These are phyloP conservation scores for Dactylonectria estremocensis DNA, from an alignment of 2,329 filamentous ascomycete species.

Conservation along the genomic window DNA sequence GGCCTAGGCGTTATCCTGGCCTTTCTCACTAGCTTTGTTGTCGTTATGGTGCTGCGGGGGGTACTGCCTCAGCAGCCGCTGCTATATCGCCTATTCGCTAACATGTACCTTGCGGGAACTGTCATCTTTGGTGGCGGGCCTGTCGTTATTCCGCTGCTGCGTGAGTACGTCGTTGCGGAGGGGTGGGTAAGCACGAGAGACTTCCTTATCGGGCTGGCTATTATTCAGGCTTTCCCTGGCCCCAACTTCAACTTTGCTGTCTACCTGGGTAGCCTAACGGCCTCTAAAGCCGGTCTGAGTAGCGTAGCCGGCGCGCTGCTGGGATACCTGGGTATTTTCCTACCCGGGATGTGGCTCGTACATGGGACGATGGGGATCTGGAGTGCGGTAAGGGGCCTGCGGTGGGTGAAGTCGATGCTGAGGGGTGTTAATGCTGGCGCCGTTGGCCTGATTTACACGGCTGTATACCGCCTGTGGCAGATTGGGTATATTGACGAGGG, in stretches of 20 bases:
- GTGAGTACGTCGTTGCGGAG: slow-evolving; percentile 76
- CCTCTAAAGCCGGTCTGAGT: slow-evolving; percentile 55
- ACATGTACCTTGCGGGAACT: slow-evolving; percentile 82
- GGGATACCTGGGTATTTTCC: slow-evolving; percentile 68
- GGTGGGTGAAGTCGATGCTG: slow-evolving; percentile 64
- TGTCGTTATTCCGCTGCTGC: slow-evolving; percentile 75
- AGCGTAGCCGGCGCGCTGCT: slow-evolving; percentile 65
- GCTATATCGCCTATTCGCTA: slow-evolving; percentile 75
- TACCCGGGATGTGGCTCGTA: slow-evolving; percentile 64
- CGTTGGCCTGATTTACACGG: slow-evolving; percentile 74
- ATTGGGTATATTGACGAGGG: slow-evolving; percentile 71
- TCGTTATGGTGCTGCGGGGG: slow-evolving; percentile 67
- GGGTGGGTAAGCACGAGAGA: slow-evolving; percentile 80
- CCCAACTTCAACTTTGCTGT: slow-evolving; percentile 69
- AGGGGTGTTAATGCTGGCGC: slow-evolving; percentile 73
- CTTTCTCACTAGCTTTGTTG: slow-evolving; percentile 72
- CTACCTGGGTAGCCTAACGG: slow-evolving; percentile 67
- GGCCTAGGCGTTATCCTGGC: slow-evolving; percentile 58
- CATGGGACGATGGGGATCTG: slow-evolving; percentile 71
- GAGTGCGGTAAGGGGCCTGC: slow-evolving; percentile 63
- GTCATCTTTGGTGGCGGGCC: slow-evolving; percentile 77
- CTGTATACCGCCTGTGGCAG: slow-evolving; percentile 75
- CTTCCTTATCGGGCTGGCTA: slow-evolving; percentile 80
- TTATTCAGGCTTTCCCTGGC: slow-evolving; percentile 78
- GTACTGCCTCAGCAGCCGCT: slow-evolving; percentile 59